These are phyloP conservation scores for Dunaliella primolecta DNA, from an alignment of 139 green algal genomes.

Conservation along the genomic window DNA sequence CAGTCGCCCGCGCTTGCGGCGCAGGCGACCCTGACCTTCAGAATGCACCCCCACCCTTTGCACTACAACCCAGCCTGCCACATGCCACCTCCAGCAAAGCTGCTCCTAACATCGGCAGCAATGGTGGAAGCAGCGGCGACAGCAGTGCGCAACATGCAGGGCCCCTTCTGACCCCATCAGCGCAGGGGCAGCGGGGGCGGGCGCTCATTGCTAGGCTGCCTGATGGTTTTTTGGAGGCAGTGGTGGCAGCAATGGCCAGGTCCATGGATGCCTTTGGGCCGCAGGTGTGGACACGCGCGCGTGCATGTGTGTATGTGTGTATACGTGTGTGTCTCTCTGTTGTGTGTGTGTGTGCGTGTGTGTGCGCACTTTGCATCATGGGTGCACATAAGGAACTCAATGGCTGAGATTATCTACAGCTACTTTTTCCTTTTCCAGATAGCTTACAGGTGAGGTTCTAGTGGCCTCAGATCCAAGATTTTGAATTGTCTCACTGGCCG, in stretches of 20 bases:
- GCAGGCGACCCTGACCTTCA: not conserved
- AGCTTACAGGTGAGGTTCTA: too few relatives aligned
- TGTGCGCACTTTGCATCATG: too few relatives aligned
- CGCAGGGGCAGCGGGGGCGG: not conserved
- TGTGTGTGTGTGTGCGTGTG: too few relatives aligned
- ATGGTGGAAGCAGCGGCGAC: not conserved
- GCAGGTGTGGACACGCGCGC: not conserved
- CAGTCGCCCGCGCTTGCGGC: not conserved
- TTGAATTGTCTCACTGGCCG: too few relatives aligned
- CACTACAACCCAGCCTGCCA: not conserved
- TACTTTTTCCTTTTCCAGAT: too few relatives aligned
- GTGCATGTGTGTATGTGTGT: too few relatives aligned
- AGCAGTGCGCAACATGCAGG: not conserved
- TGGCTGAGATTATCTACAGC: too few relatives aligned
- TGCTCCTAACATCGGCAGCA: not conserved
- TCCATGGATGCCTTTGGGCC: not conserved
- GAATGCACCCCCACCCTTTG: not conserved
- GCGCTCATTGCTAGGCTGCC: not conserved
- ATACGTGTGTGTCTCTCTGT: too few relatives aligned
- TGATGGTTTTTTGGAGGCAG: not conserved
- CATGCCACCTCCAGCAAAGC: not conserved
- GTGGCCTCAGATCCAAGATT: too few relatives aligned
- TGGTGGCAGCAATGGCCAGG: not conserved
- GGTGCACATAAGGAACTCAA: too few relatives aligned
- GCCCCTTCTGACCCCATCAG: too few relatives aligned